phyloP scores from a whole-genome alignment of 768 basidiomycete genomes.

The Mycena galopus region DNA sequence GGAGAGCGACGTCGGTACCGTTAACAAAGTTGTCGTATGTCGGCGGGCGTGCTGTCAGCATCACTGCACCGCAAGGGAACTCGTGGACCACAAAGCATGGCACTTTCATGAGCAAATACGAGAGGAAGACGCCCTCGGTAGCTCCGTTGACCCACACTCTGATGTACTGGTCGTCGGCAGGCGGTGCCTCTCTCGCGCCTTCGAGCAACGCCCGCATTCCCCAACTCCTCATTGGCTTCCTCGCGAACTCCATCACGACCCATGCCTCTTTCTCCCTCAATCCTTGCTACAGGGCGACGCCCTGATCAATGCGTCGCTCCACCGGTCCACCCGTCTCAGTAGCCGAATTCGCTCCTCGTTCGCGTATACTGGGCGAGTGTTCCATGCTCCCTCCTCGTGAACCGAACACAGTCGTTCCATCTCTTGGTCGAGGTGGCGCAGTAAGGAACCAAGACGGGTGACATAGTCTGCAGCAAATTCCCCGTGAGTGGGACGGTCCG shows the following conservation, averaged over 20 bases:
- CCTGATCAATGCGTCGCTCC: neutral
- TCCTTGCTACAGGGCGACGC: neutral
- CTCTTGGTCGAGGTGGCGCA: neutral
- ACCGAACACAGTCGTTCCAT: neutral
- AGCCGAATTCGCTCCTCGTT: no score
- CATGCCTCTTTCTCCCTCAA: neutral
- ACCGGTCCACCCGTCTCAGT: neutral
- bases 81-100: neutral
- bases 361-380: no score
- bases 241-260: neutral
- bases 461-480: no score
- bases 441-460: neutral
- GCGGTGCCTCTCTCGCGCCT: accelerated
- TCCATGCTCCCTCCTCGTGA: no score
- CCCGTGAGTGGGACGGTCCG: neutral
- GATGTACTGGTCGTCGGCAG: neutral
- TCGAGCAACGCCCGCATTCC: neutral
- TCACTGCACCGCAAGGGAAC: neutral
- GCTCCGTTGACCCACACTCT: neutral
- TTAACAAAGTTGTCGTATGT: neutral
- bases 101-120: neutral
- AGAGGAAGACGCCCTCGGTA: neutral
- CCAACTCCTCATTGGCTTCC: neutral
- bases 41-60: no score
- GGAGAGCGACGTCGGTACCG: neutral